Evolutionary conservation across 768 basidiomycete genomes (phyloP), one percentile per base, ranked within the genome.

Genomic region (Lactarius psammicola): DNA sequence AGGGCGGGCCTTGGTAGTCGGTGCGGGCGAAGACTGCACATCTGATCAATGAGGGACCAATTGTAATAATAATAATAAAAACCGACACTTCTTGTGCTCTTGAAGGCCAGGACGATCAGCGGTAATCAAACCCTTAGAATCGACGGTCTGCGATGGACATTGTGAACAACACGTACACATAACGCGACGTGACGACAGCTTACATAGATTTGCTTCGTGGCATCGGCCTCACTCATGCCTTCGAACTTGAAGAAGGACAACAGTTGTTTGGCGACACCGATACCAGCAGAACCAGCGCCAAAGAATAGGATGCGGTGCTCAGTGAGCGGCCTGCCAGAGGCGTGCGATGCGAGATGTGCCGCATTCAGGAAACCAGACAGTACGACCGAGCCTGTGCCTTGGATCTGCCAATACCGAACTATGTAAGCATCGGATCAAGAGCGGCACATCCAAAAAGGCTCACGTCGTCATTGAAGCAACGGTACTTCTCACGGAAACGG

Each of bases 291-390:
- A 9, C 95, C 95, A 11, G 95, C 93, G 17, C 95, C 95, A 63
- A 93, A 89, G 83, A 98, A 96, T 42, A 96, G 84, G 72, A 98
- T 92, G 40, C 87, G 85, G 73, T 96, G 95, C 33, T 87, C 85
- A 40, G 80, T 78, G 51, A 93, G 79, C 4, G 89, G 82, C 17
- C 78, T 77, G 4, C 87, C 87, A 18, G 88, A 88, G 8, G 88
- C 88, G 1, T 78, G 82, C 20, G 87, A 85, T 1, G 90, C 83
- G 40, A 94, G 80, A 65, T 85, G 85, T n/a, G 92, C 92, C 33
- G 95, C 95, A 70, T 93, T 94, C 71, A 95, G 75, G 79, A 96
- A 88, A 9, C 95, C 95, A 58, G 88, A 88, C 61, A 98, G 86
- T 38, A 96, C 88, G 70, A 96, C 94, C 26, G 92, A 90, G 31